phyloP scores from a whole-genome alignment of 2,329 filamentous ascomycete genomes.

The Pseudogymnoascus sp. region DNA sequence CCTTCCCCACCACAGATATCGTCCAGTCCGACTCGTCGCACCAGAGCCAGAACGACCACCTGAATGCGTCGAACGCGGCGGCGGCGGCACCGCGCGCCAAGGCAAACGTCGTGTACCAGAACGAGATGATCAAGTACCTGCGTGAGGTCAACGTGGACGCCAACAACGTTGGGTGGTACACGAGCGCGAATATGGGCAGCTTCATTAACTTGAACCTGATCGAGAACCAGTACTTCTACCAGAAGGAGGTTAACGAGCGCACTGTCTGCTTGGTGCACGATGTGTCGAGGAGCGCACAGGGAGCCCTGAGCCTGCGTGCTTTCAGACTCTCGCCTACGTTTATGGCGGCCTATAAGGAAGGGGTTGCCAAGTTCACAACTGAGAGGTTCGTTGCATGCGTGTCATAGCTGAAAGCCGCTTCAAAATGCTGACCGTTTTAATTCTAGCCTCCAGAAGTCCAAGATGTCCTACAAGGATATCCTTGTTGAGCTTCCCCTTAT shows the following conservation, averaged over 20 bases:
- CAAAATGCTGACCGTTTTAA: slow-evolving; percentile 1
- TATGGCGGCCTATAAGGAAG: slow-evolving; percentile 88
- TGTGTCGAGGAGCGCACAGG: slow-evolving; percentile 89
- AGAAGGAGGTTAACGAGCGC: slow-evolving; percentile 80
- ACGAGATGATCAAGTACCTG: slow-evolving; percentile 93
- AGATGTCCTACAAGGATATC: slow-evolving; percentile 88
- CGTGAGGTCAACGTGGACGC: slow-evolving; percentile 98
- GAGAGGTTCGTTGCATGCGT: slow-evolving; percentile 60
- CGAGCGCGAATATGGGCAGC: slow-evolving; percentile 96
- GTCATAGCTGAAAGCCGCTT: neutral
- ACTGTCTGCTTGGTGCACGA: slow-evolving; percentile 90
- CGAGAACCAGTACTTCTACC: slow-evolving; percentile 97
- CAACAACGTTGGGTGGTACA: slow-evolving; percentile 98
- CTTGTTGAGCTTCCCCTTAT: slow-evolving; percentile 80
- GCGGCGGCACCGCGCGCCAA: slow-evolving; percentile 88
- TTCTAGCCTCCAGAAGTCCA: slow-evolving; percentile 81
- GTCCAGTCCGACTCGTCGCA: slow-evolving; percentile 47
- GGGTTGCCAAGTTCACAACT: slow-evolving; percentile 74
- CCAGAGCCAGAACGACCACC: slow-evolving; percentile 59
- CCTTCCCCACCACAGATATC: slow-evolving; percentile 77
- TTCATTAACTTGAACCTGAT: slow-evolving; percentile 92
- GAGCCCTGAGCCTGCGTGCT: slow-evolving; percentile 78
- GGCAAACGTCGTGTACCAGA: slow-evolving; percentile 79
- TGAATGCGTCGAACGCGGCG: slow-evolving; percentile 61
- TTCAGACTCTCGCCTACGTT: slow-evolving; percentile 85